Conservation (phyloP, 2,329 filamentous ascomycete genomes). For the Bimuria novae-zelandiae region DNA sequence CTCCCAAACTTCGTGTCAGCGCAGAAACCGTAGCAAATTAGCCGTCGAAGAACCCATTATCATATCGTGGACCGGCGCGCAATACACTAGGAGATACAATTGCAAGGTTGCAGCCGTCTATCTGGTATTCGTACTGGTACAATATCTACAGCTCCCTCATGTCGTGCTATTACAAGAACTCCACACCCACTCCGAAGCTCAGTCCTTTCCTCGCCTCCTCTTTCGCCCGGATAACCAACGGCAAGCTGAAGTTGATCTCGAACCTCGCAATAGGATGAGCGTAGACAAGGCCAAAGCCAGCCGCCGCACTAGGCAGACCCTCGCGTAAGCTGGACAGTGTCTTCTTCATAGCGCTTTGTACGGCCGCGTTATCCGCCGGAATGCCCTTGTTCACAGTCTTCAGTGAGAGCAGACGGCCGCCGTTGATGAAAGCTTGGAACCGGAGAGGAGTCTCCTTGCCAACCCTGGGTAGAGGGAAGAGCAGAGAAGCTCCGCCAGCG, state of each 20-base stretch:
- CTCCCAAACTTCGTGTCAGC: too few relatives aligned
- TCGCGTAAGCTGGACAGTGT: constrained; percentile 73
- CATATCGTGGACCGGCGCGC: too few relatives aligned
- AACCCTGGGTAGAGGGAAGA: constrained; percentile 81
- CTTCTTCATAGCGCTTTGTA: constrained; percentile 59
- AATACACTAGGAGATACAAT: background rate
- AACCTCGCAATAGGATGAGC: constrained; percentile 92
- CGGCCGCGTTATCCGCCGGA: constrained; percentile 56
- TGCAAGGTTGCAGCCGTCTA: background rate
- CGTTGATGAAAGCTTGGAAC: constrained; percentile 89
- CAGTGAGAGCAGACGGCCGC: constrained; percentile 80
- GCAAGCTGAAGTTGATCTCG: constrained; percentile 93
- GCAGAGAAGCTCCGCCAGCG: constrained; percentile 82
- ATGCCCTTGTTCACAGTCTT: constrained; percentile 52
- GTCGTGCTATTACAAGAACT: constrained; percentile 72
- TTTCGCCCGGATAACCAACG: constrained; percentile 77
- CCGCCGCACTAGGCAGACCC: constrained; percentile 81
- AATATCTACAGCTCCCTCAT: constrained; percentile 22
- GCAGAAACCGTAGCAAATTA: too few relatives aligned
- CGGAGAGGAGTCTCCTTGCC: constrained; percentile 83
- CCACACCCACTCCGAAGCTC: constrained; percentile 94
- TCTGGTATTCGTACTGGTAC: constrained; percentile 19
- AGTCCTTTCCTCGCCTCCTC: constrained; percentile 90
- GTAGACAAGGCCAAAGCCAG: constrained; percentile 89
- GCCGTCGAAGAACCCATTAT: too few relatives aligned